Base-by-base conservation (phyloP, 192 early-diverging fungal genomes). In the Endogone sp. region DNA sequence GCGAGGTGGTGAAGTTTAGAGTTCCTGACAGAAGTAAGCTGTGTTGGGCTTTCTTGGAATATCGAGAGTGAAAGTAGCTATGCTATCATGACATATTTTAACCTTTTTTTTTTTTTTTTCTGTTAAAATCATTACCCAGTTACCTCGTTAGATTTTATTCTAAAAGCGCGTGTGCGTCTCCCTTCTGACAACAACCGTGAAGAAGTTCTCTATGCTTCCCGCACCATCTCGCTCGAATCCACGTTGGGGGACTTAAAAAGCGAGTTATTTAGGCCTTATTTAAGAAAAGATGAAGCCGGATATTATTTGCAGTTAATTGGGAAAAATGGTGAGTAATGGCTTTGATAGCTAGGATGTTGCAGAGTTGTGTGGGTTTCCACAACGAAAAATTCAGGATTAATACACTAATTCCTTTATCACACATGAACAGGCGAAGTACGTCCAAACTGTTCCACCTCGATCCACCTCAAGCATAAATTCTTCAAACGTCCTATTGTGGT, bases 391-490 rank as follows among this genome's bases (percentile, higher is more conserved):
- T 16, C 37, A 11, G 16, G 37, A 49, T 6, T 49, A 49, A 16
- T 49, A 49, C 16, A 49, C 16, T 16, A 49, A 11, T 11, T 49
- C 37, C 16, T 11, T 49, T 49, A 11, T 16, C 16, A 49, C 37
- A 1, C 37, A 49, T 16, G 16, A 21, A 25, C 49, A 81, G 82
- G 82, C 20, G 82, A 84, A 44, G 64, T 44, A 3, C 32, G 72
- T 60, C 55, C 63, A 29, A 59, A 70, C 26, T 61, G 69, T 6
- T 60, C 70, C 3, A 23, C 77, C 2, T 27, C 31, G 9, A 20
- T 84, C 21, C n/a, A 31, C 3, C 25, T 84, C 21, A 70, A 66
- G 10, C 79, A 80, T 22, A 56, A 62, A 1, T 32, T 80, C 21
- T 64, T 64, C 22, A 1, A 49, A 49, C 0, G 37, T n/a, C n/a